A percentile compares a stretch with the other conserved stretches of the same genome.
Conservation (phyloP, 305 asterid species). For the Plantago lanceolata region DNA sequence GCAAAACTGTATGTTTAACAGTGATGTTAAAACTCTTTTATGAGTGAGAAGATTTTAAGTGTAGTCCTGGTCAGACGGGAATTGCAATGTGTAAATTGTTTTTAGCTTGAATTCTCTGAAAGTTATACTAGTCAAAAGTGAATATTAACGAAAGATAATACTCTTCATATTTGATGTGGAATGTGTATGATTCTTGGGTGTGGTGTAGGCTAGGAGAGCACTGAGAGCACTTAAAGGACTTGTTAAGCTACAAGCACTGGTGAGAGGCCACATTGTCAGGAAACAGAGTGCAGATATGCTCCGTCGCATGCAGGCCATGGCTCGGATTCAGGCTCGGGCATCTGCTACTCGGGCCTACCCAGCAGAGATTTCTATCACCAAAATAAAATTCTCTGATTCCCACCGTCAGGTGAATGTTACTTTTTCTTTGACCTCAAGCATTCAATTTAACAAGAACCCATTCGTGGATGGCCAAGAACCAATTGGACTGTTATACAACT, state of each 20-base stretch:
- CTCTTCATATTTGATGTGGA: not conserved
- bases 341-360: slow-evolving; percentile 49
- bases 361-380: slow-evolving; percentile 16
- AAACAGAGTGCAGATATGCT: slow-evolving; percentile 92
- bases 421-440: not conserved
- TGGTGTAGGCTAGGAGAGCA: slow-evolving; percentile 77
- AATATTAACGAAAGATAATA: not conserved
- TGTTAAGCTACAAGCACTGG: slow-evolving; percentile 92
- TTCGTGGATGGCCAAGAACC: too few species aligned
- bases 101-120: not conserved
- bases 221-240: slow-evolving; percentile 82
- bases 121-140: not conserved
- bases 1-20: too few species aligned
- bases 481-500: too few species aligned
- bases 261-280: slow-evolving; percentile 85
- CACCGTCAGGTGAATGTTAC: slow-evolving; percentile 25
- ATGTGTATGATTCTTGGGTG: not conserved
- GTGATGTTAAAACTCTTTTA: too few species aligned
- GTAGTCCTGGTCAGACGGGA: too few species aligned
- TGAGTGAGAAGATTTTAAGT: too few species aligned
- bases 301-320: slow-evolving; percentile 90
- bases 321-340: slow-evolving; percentile 91
- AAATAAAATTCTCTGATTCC: slow-evolving; percentile 14
- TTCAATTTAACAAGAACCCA: not conserved
- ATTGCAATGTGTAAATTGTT: too few species aligned